phyloP scores from a whole-genome alignment of 2,329 filamentous ascomycete genomes.

The Penicillium polonicum region DNA sequence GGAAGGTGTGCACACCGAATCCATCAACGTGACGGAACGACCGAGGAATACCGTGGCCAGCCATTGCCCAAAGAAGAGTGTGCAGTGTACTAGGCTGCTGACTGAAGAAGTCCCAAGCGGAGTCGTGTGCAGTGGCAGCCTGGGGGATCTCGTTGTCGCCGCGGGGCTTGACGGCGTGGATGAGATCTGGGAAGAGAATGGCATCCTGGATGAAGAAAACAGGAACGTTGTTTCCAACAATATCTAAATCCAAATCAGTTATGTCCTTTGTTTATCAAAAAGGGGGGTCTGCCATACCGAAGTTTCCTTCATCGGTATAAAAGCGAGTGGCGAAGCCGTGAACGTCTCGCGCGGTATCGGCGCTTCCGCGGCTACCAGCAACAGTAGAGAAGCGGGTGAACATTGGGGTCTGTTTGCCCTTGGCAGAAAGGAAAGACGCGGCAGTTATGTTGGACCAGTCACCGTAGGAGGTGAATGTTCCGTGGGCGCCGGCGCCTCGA shows the following conservation, averaged over 20 bases:
- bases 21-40: slow-evolving; percentile 43
- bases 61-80: slow-evolving; percentile 46
- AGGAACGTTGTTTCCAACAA: slow-evolving; percentile 43
- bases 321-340: slow-evolving; percentile 69
- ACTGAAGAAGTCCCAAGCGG: slow-evolving; percentile 52
- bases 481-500: slow-evolving; percentile 66
- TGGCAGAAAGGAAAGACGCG: slow-evolving; percentile 59
- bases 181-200: slow-evolving; percentile 44
- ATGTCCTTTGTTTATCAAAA: not conserved
- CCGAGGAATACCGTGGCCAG: slow-evolving; percentile 43
- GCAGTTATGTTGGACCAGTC: slow-evolving; percentile 68
- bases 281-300: slow-evolving; percentile 28
- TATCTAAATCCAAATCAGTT: slow-evolving; percentile 25
- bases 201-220: slow-evolving; percentile 47
- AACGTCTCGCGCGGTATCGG: slow-evolving; percentile 69
- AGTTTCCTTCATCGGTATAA: slow-evolving; percentile 73
- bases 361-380: slow-evolving; percentile 65
- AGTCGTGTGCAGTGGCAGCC: slow-evolving; percentile 50
- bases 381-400: slow-evolving; percentile 76
- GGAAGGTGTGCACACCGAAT: slow-evolving; percentile 43
- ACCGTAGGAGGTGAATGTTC: slow-evolving; percentile 66
- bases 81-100: slow-evolving; percentile 48
- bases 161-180: slow-evolving; percentile 45
- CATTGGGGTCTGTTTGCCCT: slow-evolving; percentile 62
- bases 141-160: slow-evolving; percentile 49